phyloP scores from a whole-genome alignment of 148 eudicot species.

The Rhododendron ferrugineum region DNA sequence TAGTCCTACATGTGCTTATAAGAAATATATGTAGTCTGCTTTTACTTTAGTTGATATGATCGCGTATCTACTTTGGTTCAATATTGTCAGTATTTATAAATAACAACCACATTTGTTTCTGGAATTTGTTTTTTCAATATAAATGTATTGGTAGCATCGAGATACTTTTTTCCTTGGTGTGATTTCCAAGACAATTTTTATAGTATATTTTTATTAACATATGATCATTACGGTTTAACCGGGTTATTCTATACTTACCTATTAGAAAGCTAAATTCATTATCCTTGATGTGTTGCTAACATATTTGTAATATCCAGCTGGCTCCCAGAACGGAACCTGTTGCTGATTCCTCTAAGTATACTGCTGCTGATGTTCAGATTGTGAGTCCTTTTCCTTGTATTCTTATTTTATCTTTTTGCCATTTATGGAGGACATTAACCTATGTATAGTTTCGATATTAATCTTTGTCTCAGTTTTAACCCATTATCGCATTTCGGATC shows the following conservation, averaged over 20 bases:
- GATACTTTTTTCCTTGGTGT: background rate
- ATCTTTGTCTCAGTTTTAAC: background rate
- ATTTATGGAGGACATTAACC: background rate
- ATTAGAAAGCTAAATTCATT: background rate
- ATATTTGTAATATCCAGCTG: constrained; percentile 31
- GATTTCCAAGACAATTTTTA: background rate
- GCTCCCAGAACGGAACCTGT: constrained; percentile 74
- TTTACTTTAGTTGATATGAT: background rate
- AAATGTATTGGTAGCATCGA: background rate
- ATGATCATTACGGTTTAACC: background rate
- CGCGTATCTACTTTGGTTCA: background rate
- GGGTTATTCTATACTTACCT: background rate
- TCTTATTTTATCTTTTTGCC: background rate
- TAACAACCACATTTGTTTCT: background rate
- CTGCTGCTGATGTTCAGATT: constrained; percentile 92
- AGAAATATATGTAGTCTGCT: background rate
- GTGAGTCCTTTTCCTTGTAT: constrained; percentile 36
- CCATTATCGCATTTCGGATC: background rate
- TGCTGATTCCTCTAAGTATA: constrained; percentile 59
- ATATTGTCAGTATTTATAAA: background rate
- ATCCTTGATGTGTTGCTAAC: background rate
- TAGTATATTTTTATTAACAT: background rate
- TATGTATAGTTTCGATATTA: background rate
- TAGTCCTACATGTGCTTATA: background rate
- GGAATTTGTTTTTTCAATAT: background rate